A percentile compares a stretch with the other conserved stretches of the same genome.
Evolutionary conservation across 306 rosid species (phyloP).

Genomic region (Cicer judaicum): DNA sequence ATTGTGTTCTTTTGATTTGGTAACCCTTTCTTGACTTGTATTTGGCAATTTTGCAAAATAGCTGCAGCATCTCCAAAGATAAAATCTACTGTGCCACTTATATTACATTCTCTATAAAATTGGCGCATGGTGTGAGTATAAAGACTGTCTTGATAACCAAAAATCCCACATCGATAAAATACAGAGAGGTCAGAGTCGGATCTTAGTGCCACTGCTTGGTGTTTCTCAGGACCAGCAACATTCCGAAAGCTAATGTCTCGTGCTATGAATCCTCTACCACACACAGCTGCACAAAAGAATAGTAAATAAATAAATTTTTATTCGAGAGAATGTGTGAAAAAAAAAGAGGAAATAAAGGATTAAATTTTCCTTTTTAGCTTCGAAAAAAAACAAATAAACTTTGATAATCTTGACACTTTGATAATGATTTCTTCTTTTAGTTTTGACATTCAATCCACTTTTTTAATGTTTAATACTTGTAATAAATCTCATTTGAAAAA

Average conservation of each 20-base stretch:
- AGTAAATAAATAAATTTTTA: background rate
- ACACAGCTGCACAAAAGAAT: conserved; percentile 61
- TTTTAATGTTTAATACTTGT: no score
- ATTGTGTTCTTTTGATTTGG: conserved; percentile 79
- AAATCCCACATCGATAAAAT: conserved; percentile 60
- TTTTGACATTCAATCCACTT: no score
- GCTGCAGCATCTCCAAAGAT: conserved; percentile 74
- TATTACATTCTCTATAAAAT: conserved; percentile 70
- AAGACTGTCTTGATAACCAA: conserved; percentile 71
- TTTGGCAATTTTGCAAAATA: conserved; percentile 68
- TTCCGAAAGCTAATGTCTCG: conserved; percentile 66
- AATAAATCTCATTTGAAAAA: no score
- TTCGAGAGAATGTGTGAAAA: background rate
- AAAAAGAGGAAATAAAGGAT: no score
- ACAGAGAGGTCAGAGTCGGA: conserved; percentile 76
- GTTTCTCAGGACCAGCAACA: conserved; percentile 59
- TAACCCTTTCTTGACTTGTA: conserved; percentile 63
- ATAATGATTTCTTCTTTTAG: no score
- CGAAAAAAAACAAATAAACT: no score
- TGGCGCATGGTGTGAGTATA: conserved; percentile 56
- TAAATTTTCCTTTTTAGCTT: background rate
- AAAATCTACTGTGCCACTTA: conserved; percentile 78
- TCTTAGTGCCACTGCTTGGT: conserved; percentile 73
- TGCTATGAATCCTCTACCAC: conserved; percentile 82
- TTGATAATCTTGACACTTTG: no score